A percentile compares a stretch with the other conserved stretches of the same genome.
Conservation (phyloP, 306 rosid species). For the Mucuna pruriens region DNA sequence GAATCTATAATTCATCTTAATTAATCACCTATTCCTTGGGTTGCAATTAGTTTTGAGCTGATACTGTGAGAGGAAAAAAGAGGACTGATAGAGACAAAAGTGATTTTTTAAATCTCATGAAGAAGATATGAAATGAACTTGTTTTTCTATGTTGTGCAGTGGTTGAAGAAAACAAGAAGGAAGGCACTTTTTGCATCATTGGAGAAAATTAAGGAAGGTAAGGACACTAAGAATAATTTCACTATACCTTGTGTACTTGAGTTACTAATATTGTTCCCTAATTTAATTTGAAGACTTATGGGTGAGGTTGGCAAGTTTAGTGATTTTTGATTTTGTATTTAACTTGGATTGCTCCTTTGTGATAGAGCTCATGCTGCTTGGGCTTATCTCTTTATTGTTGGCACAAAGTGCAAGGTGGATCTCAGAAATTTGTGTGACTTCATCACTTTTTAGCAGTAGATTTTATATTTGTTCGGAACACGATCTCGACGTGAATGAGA, state of each 20-base stretch:
- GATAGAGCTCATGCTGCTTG: constrained; percentile 96
- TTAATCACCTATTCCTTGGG: too few species aligned
- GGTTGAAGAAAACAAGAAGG: constrained; percentile 88
- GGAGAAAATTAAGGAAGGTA: constrained; percentile 97
- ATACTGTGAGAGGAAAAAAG: too few species aligned
- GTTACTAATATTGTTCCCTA: neutral
- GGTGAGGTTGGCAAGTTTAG: neutral
- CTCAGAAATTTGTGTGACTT: constrained; percentile 88
- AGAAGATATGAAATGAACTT: constrained; percentile 7
- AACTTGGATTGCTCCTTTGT: constrained; percentile 40
- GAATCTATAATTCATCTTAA: too few species aligned
- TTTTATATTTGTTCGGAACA: constrained; percentile 80
- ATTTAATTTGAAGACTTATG: neutral
- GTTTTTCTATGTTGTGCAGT: constrained; percentile 52
- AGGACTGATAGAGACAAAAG: neutral
- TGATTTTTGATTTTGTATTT: neutral
- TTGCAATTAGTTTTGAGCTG: too few species aligned
- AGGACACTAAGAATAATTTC: neutral
- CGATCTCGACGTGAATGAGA: constrained; percentile 47
- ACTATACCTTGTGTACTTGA: neutral
- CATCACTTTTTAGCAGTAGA: constrained; percentile 74
- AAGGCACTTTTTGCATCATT: constrained; percentile 88
- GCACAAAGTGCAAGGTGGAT: constrained; percentile 91
- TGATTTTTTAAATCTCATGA: constrained; percentile 24
- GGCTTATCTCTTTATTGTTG: constrained; percentile 90